These are phyloP conservation scores for Coemansia aciculifera DNA, from an alignment of 192 early-diverging fungal species.

Conservation along the genomic window DNA sequence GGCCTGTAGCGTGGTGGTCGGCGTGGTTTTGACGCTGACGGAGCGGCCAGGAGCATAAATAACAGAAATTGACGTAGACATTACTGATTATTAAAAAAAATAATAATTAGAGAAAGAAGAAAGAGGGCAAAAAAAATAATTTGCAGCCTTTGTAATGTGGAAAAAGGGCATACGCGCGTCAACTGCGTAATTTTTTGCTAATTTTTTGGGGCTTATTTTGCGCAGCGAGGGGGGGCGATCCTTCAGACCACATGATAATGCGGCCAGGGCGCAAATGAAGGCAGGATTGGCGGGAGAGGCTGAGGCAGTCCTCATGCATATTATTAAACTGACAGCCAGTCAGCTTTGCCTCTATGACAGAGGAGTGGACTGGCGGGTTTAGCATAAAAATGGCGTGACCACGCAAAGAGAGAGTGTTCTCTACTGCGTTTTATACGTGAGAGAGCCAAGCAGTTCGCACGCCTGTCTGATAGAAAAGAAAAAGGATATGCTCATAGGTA, in stretches of 20 bases:
- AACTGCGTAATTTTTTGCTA: neutral
- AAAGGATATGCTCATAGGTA: neutral
- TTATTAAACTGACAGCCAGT: neutral
- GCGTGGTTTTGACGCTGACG: slow-evolving; percentile 68
- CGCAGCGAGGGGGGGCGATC: slow-evolving; percentile 1
- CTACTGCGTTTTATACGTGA: neutral
- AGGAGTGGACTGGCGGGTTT: too few relatives aligned
- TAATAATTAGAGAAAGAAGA: neutral
- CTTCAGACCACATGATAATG: slow-evolving; percentile 1
- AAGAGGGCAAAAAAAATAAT: neutral
- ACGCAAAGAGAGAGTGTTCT: neutral
- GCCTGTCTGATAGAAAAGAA: neutral
- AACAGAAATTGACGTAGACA: slow-evolving; percentile 66
- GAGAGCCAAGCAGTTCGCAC: neutral
- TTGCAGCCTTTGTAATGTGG: neutral
- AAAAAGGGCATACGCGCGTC: neutral
- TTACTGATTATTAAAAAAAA: neutral
- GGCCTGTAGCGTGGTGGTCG: slow-evolving; percentile 68
- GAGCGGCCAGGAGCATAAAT: slow-evolving; percentile 38
- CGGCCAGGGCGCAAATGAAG: neutral
- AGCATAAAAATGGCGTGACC: neutral
- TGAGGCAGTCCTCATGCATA: neutral
- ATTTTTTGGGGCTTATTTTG: neutral
- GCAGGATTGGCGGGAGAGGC: neutral
- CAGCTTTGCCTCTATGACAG: too few relatives aligned